These are phyloP conservation scores for Claviceps citrina DNA, from an alignment of 2,329 filamentous ascomycete species.

Conservation along the genomic window DNA sequence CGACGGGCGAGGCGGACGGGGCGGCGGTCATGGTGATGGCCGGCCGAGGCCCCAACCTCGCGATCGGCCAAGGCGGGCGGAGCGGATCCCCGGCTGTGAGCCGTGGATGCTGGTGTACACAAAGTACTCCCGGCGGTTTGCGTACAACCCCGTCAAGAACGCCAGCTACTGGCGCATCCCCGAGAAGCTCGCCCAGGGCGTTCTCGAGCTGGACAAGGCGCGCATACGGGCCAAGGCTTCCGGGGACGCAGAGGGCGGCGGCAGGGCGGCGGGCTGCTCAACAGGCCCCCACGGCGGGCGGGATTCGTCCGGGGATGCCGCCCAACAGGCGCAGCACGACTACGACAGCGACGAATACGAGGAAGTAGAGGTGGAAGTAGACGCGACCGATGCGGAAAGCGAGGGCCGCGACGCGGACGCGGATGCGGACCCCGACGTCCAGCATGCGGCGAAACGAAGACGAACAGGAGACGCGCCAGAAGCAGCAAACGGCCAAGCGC, in stretches of 20 bases:
- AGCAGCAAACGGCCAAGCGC: conserved; percentile 33
- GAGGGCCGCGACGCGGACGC: conserved; percentile 17
- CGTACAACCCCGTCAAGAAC: conserved; percentile 73
- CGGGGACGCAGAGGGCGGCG: conserved; percentile 9
- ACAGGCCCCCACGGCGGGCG: neutral
- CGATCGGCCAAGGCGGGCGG: conserved; percentile 70
- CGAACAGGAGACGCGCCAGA: conserved; percentile 38
- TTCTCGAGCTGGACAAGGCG: conserved; percentile 57
- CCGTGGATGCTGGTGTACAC: conserved; percentile 92
- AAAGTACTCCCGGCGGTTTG: conserved; percentile 76
- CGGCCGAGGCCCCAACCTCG: conserved; percentile 50
- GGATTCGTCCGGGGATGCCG: conserved; percentile 10
- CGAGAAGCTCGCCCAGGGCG: conserved; percentile 66
- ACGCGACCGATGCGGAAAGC: conserved; percentile 40
- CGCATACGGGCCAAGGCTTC: conserved; percentile 45
- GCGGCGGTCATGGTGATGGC: conserved; percentile 32
- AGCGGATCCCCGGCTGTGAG: conserved; percentile 62
- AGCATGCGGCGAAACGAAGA: conserved; percentile 45
- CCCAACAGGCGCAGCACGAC: conserved; percentile 18
- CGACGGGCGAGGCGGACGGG: conserved; percentile 21
- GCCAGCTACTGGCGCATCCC: conserved; percentile 94
- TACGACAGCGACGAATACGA: conserved; percentile 60
- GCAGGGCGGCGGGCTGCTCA: conserved; percentile 1
- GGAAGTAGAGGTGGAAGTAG: conserved; percentile 47
- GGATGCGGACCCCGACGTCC: conserved; percentile 11